Percentiles rank a stretch among this genome's conserved stretches.
Conservation (phyloP, 208 protist species). For the Trypanosoma platydactyli region DNA sequence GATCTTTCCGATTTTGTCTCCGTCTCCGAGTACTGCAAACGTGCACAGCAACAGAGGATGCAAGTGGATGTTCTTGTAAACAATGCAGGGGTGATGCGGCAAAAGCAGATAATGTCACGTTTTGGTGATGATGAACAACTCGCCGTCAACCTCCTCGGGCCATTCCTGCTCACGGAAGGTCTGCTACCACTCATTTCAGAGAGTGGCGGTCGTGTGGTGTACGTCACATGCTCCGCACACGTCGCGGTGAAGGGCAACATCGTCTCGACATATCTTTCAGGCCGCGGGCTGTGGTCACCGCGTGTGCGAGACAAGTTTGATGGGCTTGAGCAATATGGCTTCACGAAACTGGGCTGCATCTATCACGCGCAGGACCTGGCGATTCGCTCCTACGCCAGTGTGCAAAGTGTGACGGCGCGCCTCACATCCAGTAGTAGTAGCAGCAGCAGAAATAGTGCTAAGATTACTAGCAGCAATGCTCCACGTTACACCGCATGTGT, state of each 20-base stretch:
- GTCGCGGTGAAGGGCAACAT: slow-evolving; percentile 60
- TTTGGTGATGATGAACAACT: slow-evolving; percentile 80
- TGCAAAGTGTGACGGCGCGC: slow-evolving; percentile 9
- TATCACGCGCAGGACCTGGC: slow-evolving; percentile 82
- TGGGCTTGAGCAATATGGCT: slow-evolving; percentile 81
- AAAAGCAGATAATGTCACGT: slow-evolving; percentile 51
- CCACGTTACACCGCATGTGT: slow-evolving; percentile 68
- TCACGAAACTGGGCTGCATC: slow-evolving; percentile 86
- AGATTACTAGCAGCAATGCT: slow-evolving; percentile 23
- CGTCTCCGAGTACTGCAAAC: slow-evolving; percentile 72
- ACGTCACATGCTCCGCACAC: slow-evolving; percentile 74
- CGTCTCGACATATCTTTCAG: slow-evolving; percentile 63
- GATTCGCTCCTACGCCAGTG: slow-evolving; percentile 51
- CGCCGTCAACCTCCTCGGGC: slow-evolving; percentile 73
- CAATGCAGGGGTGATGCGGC: slow-evolving; percentile 66
- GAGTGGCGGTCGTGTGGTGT: slow-evolving; percentile 66
- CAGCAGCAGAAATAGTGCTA: slow-evolving; percentile 12
- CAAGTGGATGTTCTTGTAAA: slow-evolving; percentile 75
- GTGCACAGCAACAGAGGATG: slow-evolving; percentile 32
- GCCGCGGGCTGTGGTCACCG: slow-evolving; percentile 65
- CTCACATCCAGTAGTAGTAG: slow-evolving; percentile 13
- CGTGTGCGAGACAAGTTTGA: slow-evolving; percentile 67
- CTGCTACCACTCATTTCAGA: slow-evolving; percentile 69
- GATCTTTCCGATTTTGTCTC: slow-evolving; percentile 77
- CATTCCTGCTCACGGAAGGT: slow-evolving; percentile 77